A percentile compares a stretch with the other conserved stretches of the same genome.
Evolutionary conservation across 148 eudicot genomes (phyloP).

Genomic region (Pharnaceum exiguum): DNA sequence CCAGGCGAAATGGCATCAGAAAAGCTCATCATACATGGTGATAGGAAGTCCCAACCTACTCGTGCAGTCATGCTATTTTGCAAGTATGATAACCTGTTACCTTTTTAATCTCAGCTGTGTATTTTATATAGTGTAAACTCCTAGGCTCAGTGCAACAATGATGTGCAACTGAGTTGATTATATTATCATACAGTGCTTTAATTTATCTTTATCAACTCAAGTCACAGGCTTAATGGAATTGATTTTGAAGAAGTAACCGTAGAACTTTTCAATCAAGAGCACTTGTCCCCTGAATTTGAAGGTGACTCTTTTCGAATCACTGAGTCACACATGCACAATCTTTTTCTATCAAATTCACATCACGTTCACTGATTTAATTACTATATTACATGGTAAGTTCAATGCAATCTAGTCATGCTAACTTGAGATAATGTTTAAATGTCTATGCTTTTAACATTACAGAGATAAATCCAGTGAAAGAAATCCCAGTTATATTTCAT

Average conservation of each 20-base stretch:
- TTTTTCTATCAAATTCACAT: no score
- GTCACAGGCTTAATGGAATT: constrained; percentile 29
- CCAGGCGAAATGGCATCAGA: no score
- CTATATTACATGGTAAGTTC: no score
- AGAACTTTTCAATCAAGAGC: constrained; percentile 25
- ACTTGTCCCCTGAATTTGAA: constrained; percentile 26
- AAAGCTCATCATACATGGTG: no score
- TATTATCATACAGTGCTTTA: no score
- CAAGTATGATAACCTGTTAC: background rate
- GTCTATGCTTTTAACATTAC: background rate
- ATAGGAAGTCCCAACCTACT: constrained; percentile 23
- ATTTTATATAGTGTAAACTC: background rate
- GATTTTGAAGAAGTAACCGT: constrained; percentile 32
- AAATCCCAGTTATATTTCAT: constrained; percentile 26
- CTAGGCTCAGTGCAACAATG: constrained; percentile 3
- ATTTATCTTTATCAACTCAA: no score
- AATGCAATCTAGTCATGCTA: no score
- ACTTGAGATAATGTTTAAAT: no score
- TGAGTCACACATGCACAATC: no score
- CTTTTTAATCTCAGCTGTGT: background rate
- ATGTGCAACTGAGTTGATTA: no score
- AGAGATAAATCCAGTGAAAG: constrained; percentile 28
- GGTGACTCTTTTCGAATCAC: background rate
- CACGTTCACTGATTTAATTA: no score
- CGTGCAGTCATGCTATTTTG: constrained; percentile 17